Evolutionary conservation across 257 asterid species (phyloP), one percentile per base, ranked within the genome.

Genomic region (Linaria vulgaris): DNA sequence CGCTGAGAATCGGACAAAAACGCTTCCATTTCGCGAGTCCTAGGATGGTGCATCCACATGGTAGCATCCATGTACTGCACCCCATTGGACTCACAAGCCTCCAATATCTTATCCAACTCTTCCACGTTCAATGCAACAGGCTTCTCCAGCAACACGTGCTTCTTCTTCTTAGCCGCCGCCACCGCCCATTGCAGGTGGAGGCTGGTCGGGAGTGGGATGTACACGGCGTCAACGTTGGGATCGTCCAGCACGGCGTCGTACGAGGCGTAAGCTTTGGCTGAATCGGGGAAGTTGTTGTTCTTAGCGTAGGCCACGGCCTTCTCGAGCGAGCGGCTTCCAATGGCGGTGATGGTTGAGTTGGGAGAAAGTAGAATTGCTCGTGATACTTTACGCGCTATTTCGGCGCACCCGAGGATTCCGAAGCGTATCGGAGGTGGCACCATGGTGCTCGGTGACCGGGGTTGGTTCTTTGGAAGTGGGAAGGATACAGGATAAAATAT

Each of bases 41-140:
- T 74, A 0, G 75, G 75, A 57, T 76, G 77, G 56, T 79, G 84
- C 77, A 79, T 73, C 84, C 82, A 79, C 82, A 79, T 76, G 47
- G 82, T 75, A 59, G 74, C 61, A 34, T 75, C 86, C 86, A 81
- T 81, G 68, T 47, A 69, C 70, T 78, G 87, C 46, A 81, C 75
- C 27, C 74, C 82, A 71, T 62, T 71, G 13, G 69, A 76, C 64
- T 81, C 80, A 46, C 84, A 78, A 31, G 63, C 84, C 51, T 61
- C 76, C 2, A 81, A 44, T 27, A 78, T 78, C 50, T 14, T 12
- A 55, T 80, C 83, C 37, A 77, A 67, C 66, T 78, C 83, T 64
- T 63, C 41, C n/a, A 77, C 74, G 41, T 69, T 67, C 49, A 63
- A 59, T n/a, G 86, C 83, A 30, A 78, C 83, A 9, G 81, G 81